phyloP scores from a whole-genome alignment of 108 stramenopile genomes.

The Stephanodiscus minutulus region DNA sequence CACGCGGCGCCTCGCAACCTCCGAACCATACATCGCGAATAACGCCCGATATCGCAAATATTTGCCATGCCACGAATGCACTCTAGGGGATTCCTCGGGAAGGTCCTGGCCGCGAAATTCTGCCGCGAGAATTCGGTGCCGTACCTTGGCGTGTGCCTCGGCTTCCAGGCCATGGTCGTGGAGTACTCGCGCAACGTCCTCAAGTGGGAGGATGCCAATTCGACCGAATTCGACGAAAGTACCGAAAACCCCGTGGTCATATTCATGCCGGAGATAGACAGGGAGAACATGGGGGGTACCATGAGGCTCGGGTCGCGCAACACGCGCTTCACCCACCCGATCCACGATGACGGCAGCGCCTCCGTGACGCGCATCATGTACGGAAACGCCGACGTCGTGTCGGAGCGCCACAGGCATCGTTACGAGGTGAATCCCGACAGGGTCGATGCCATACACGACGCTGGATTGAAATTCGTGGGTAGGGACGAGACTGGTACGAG shows the following conservation, averaged over 20 bases:
- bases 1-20: not conserved
- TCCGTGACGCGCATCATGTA: constrained; percentile 77
- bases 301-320: constrained; percentile 97
- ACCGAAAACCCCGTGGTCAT: constrained; percentile 87
- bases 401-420: constrained; percentile 98
- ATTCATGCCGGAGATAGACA: constrained; percentile 99
- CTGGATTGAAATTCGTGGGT: constrained; percentile 95
- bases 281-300: constrained; percentile 95
- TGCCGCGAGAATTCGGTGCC: constrained; percentile 88
- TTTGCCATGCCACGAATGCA: constrained; percentile 1
- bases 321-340: constrained; percentile 81
- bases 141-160: constrained; percentile 95
- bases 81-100: constrained; percentile 78
- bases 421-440: constrained; percentile 99
- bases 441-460: constrained; percentile 86
- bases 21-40: not conserved
- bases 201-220: constrained; percentile 85
- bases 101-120: constrained; percentile 89
- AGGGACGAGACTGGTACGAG: constrained; percentile 88
- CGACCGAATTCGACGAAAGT: constrained; percentile 92
- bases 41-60: not conserved
- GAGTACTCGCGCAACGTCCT: constrained; percentile 95
- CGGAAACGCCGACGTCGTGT: constrained; percentile 64
- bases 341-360: constrained; percentile 52
- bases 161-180: constrained; percentile 97